Evolutionary conservation across 495 filamentous ascomycete genomes (phyloP).

Genomic region (Penicillium manginii): DNA sequence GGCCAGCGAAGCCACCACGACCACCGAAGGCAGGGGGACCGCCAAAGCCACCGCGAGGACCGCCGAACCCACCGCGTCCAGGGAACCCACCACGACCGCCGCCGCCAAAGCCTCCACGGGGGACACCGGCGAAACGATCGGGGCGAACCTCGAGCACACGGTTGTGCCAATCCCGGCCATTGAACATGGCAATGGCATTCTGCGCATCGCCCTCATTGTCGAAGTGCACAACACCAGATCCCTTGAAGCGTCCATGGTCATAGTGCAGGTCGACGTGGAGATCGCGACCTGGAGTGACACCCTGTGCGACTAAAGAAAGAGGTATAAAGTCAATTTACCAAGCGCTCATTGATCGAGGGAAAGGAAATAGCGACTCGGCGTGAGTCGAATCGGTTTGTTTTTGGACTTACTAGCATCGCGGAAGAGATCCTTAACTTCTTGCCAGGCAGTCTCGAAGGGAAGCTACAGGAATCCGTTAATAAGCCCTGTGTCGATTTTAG

Average conservation of each 20-base stretch:
- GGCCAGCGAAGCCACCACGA: conserved; percentile 43
- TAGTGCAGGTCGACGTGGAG: conserved; percentile 80
- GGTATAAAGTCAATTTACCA: conserved; percentile 37
- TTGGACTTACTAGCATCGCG: conserved; percentile 87
- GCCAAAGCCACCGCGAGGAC: conserved; percentile 16
- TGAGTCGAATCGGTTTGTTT: background rate
- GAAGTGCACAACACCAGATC: conserved; percentile 95
- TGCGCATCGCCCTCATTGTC: conserved; percentile 92
- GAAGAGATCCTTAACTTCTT: conserved; percentile 98
- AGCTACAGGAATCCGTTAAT: conserved; percentile 65
- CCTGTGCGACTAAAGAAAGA: conserved; percentile 64
- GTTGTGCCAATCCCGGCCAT: conserved; percentile 98
- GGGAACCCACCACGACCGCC: conserved; percentile 23
- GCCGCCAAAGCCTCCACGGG: conserved; percentile 52
- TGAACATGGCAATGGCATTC: conserved; percentile 95
- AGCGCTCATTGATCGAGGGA: conserved; percentile 10
- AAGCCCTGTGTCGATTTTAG: conserved; percentile 20
- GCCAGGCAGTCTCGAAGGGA: conserved; percentile 97
- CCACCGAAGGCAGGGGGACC: conserved; percentile 25
- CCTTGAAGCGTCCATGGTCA: conserved; percentile 80
- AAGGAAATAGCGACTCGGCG: background rate
- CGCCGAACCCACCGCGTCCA: conserved; percentile 42
- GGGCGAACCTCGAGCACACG: conserved; percentile 92
- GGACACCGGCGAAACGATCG: conserved; percentile 82
- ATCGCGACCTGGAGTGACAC: conserved; percentile 91